Conservation (phyloP, 495 filamentous ascomycete genomes). For the Chlorociboria aeruginascens region DNA sequence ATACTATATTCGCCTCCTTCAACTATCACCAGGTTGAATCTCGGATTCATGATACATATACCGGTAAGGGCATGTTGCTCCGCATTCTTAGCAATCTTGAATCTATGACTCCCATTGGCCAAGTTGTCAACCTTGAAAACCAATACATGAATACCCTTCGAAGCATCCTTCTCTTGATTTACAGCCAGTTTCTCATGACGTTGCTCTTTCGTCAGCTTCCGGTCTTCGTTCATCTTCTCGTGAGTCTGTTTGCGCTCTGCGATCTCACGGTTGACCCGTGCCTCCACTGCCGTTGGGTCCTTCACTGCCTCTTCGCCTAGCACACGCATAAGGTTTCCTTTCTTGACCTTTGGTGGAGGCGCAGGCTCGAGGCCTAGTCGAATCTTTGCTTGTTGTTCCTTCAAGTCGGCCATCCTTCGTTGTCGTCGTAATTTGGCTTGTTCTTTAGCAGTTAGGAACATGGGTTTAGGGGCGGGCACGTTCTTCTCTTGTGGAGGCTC, state of each 20-base stretch:
- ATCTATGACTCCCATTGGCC: conserved; percentile 81
- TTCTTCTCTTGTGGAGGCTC: conserved; percentile 85
- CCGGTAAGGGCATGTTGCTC: conserved; percentile 79
- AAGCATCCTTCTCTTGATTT: conserved; percentile 80
- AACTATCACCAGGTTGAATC: conserved; percentile 77
- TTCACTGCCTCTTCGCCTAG: conserved; percentile 96
- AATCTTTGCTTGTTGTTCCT: conserved; percentile 94
- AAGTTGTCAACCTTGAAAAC: conserved; percentile 86
- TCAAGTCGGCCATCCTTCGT: conserved; percentile 78
- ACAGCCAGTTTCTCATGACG: conserved; percentile 69
- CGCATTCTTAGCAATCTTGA: conserved; percentile 84
- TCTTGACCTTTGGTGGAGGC: conserved; percentile 88
- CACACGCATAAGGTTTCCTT: conserved; percentile 92
- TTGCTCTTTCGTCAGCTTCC: conserved; percentile 85
- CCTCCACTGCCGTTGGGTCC: conserved; percentile 94
- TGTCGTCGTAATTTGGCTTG: conserved; percentile 85
- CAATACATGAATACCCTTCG: conserved; percentile 67
- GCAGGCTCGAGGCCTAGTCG: conserved; percentile 79
- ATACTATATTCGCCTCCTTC: conserved; percentile 79
- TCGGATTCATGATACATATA: conserved; percentile 78
- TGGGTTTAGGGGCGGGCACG: conserved; percentile 67
- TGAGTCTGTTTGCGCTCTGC: conserved; percentile 71
- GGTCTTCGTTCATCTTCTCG: conserved; percentile 66
- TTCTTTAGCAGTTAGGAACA: conserved; percentile 86
- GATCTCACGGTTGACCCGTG: conserved; percentile 82